These are phyloP conservation scores for Lonicera japonica DNA, from an alignment of 129 eudicot species.

Conservation along the genomic window DNA sequence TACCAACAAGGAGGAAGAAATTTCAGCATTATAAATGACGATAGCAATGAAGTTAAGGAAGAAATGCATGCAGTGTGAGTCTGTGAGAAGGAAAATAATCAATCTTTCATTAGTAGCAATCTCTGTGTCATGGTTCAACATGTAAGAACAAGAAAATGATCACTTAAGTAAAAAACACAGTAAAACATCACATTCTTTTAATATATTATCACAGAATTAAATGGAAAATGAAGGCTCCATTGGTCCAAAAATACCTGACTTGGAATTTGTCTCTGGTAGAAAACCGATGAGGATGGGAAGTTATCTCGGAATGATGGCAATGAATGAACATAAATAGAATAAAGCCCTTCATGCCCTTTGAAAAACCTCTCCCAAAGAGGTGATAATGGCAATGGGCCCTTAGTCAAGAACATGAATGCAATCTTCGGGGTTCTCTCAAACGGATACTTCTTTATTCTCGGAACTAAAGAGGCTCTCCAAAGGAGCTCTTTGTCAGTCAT, in stretches of 20 bases:
- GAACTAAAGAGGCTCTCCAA: slow-evolving; percentile 82
- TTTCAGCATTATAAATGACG: too few relatives aligned
- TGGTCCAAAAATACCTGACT: slow-evolving; percentile 67
- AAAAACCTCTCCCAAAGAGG: slow-evolving; percentile 96
- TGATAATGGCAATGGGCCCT: slow-evolving; percentile 90
- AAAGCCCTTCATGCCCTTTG: slow-evolving; percentile 58
- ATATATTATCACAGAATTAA: too few relatives aligned
- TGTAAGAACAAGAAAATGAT: too few relatives aligned
- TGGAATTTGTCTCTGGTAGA: slow-evolving; percentile 80
- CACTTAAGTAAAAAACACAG: too few relatives aligned
- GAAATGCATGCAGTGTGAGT: too few relatives aligned
- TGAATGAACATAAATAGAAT: slow-evolving; percentile 72
- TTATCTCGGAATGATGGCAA: slow-evolving; percentile 59
- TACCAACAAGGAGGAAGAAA: too few relatives aligned
- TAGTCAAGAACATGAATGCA: slow-evolving; percentile 98
- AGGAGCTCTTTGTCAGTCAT: slow-evolving; percentile 77
- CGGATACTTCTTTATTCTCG: slow-evolving; percentile 62
- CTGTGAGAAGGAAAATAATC: too few relatives aligned
- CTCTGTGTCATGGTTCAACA: too few relatives aligned
- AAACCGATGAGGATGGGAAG: slow-evolving; percentile 60
- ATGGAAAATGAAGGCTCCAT: too few relatives aligned
- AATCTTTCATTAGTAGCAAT: too few relatives aligned
- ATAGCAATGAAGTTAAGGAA: too few relatives aligned
- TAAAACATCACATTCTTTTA: too few relatives aligned
- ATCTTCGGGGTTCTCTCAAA: slow-evolving; percentile 72